Evolutionary conservation across 495 filamentous ascomycete genomes (phyloP).

Genomic region (Thozetella sp.): DNA sequence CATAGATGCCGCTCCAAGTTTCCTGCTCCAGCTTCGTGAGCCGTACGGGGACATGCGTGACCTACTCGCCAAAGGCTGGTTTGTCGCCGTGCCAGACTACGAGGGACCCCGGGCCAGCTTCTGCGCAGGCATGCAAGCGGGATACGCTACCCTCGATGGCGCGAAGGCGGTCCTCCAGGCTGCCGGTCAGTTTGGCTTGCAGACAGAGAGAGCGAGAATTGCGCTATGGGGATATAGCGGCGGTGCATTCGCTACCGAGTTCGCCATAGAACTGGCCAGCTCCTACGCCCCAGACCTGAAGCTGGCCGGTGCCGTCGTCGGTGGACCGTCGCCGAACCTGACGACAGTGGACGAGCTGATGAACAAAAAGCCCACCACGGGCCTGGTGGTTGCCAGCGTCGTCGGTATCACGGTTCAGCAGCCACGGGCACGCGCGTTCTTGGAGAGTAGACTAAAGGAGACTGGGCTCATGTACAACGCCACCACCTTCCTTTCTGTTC

Average conservation of each 20-base stretch:
- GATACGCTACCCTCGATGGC: conserved; percentile 48
- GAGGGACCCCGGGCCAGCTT: conserved; percentile 44
- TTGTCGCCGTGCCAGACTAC: conserved; percentile 49
- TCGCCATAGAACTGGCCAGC: conserved; percentile 52
- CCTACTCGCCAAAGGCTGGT: conserved; percentile 23
- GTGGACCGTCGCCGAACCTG: conserved; percentile 43
- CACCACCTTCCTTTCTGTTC: conserved; percentile 29
- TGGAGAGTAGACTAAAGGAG: conserved; percentile 16
- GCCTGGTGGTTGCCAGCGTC: conserved; percentile 18
- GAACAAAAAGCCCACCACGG: conserved; percentile 18
- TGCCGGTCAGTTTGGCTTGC: conserved; percentile 6
- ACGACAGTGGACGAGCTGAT: conserved; percentile 20
- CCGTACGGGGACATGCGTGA: conserved; percentile 22
- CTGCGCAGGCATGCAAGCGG: conserved; percentile 39
- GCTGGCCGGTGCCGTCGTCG: conserved; percentile 49
- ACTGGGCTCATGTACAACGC: conserved; percentile 24
- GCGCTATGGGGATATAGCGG: conserved; percentile 61
- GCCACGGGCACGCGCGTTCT: conserved; percentile 11
- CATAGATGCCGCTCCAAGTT: conserved; percentile 12
- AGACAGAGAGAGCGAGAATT: conserved; percentile 13
- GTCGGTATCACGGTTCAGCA: conserved; percentile 26
- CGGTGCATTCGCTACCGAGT: conserved; percentile 55
- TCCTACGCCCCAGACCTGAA: conserved; percentile 55
- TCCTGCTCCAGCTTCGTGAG: conserved; percentile 16
- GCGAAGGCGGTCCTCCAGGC: conserved; percentile 40